Evolutionary conservation across 208 protist genomes (phyloP), one percentile per base, ranked within the genome.

Genomic region (Crithidia sp.): DNA sequence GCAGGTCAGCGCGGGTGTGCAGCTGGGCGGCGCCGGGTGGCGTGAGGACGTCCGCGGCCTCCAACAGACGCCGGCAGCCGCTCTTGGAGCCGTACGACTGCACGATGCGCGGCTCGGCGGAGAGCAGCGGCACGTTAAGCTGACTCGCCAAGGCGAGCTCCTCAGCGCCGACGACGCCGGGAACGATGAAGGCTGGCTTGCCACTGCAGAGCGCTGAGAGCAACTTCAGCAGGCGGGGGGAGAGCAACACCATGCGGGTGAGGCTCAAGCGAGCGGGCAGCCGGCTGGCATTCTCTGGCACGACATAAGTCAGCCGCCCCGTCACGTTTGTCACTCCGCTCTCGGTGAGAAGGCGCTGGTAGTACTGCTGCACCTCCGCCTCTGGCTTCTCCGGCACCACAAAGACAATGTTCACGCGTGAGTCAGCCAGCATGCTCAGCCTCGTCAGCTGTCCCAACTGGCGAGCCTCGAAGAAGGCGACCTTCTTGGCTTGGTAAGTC

Each of bases 41-140:
- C 6, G 78, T 91, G n/a, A 81, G 56, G 14, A 98, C 85, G 36
- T 95, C 88, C 7, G 95, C 90, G 9, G 87, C 57, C 49, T 94
- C 86, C 16, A 98, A 68, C 14, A 98, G 74, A 2, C 89, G 78
- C 57, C 90, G 66, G 53, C 67, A 72, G 39, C 95, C 95, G 57
- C 84, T 95, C 73, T 97, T 97, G 16, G 86, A 94, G 49, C 89
- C 89, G 76, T 97, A 95, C 8, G 81, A 88, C 62, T 91, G 90
- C 43, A 90, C 86, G 16, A 95, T 78, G 7, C 65, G 79, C 40
- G 95, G 90, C 63, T 97, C 93, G 0, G 92, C 58, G 43, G 79
- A 81, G 47, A 98, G 82, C 74, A 98, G 74, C 14, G 95, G 93
- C 28, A 98, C 14, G 66, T 96, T 94, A 13, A 98, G 85, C 67